These are phyloP conservation scores for Penicillium sp. DNA, from an alignment of 2,329 filamentous ascomycete species.

Conservation along the genomic window DNA sequence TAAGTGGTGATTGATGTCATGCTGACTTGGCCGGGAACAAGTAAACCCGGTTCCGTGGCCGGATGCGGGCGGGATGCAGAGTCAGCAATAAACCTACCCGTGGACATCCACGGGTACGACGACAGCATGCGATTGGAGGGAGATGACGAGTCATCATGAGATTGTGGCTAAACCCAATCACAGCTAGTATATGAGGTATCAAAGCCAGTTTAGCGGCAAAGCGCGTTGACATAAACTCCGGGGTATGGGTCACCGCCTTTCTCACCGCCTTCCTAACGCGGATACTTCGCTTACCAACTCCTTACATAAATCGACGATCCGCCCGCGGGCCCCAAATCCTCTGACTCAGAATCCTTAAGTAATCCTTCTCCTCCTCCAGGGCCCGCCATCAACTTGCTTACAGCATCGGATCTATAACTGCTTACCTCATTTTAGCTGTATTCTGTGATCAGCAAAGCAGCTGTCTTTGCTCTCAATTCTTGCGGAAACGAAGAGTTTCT, in stretches of 20 bases:
- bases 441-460: slow-evolving; percentile 15
- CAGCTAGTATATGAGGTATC: neutral
- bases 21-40: neutral
- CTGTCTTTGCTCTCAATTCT: slow-evolving; percentile 6
- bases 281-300: slow-evolving; percentile 1
- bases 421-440: slow-evolving; percentile 26
- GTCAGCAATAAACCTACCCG: neutral
- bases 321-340: neutral
- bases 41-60: neutral
- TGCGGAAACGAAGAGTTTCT: slow-evolving; percentile 1
- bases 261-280: neutral
- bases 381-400: slow-evolving; percentile 29
- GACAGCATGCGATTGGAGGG: neutral
- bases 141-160: neutral
- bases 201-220: neutral
- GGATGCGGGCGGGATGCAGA: neutral
- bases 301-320: slow-evolving; percentile 7
- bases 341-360: slow-evolving; percentile 22
- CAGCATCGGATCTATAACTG: slow-evolving; percentile 31
- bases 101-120: neutral
- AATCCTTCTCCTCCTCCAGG: slow-evolving; percentile 12
- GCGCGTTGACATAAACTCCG: neutral
- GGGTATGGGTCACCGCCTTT: neutral
- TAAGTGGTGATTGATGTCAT: neutral
- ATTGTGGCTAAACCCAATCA: neutral